Evolutionary conservation across 1,139 yeast genomes (phyloP).

Genomic region (Yamadazyma sp.): DNA sequence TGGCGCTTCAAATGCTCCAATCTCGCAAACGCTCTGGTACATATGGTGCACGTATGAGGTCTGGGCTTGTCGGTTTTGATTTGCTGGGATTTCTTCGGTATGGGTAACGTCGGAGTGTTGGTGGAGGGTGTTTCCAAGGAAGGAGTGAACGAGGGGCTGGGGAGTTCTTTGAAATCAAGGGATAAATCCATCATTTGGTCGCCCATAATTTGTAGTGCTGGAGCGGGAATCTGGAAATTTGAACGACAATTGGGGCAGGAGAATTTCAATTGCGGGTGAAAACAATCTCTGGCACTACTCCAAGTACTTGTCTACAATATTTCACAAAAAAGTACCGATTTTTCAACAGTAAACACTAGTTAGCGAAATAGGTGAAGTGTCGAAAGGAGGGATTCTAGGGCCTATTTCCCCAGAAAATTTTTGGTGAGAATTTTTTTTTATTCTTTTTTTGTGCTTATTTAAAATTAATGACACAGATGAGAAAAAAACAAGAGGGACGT

Average conservation of each 20-base stretch:
- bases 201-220: neutral
- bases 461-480: slow-evolving; percentile 1
- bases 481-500: neutral
- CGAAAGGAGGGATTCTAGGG: neutral
- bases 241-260: neutral
- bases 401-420: slow-evolving; percentile 2
- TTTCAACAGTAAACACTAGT: neutral
- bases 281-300: no score
- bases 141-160: neutral
- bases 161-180: neutral
- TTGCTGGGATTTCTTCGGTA: slow-evolving; percentile 81
- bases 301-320: neutral
- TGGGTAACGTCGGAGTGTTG: slow-evolving; percentile 51
- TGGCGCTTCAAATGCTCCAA: slow-evolving; percentile 93
- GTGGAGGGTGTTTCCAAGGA: slow-evolving; percentile 1
- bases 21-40: slow-evolving; percentile 94
- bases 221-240: neutral
- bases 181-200: slow-evolving; percentile 2
- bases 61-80: slow-evolving; percentile 89
- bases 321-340: neutral
- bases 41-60: slow-evolving; percentile 87
- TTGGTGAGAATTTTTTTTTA: slow-evolving; percentile 2
- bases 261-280: neutral
- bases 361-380: neutral
- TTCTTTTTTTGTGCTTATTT: neutral